phyloP scores from a whole-genome alignment of 768 basidiomycete species.

The Collybia nuda region DNA sequence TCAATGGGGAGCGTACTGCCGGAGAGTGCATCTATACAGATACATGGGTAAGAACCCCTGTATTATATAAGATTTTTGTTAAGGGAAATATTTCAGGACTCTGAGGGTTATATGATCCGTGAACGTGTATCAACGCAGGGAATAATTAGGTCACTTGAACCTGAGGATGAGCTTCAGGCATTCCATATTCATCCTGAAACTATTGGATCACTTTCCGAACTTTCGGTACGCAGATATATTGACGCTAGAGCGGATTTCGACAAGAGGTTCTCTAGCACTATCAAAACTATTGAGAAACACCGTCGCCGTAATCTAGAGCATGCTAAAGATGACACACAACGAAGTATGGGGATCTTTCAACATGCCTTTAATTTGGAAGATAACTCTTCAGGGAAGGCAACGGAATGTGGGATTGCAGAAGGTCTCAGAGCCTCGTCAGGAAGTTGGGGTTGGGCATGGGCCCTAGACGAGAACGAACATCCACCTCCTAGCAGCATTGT shows the following conservation, averaged over 20 bases:
- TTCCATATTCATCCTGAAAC: slow-evolving; percentile 62
- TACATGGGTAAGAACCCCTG: slow-evolving; percentile 41
- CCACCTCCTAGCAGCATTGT: slow-evolving; percentile 94
- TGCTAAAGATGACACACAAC: slow-evolving; percentile 61
- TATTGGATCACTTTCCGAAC: slow-evolving; percentile 78
- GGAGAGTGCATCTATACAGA: slow-evolving; percentile 63
- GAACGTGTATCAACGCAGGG: slow-evolving; percentile 87
- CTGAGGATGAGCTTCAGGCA: slow-evolving; percentile 62
- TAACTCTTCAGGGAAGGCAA: slow-evolving; percentile 16
- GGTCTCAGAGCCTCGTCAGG: slow-evolving; percentile 43
- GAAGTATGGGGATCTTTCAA: slow-evolving; percentile 51
- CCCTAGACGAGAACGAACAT: slow-evolving; percentile 70
- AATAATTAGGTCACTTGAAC: slow-evolving; percentile 78
- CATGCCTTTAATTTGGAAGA: slow-evolving; percentile 29
- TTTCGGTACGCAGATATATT: slow-evolving; percentile 73
- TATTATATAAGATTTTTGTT: background rate
- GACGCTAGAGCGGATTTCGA: slow-evolving; percentile 59
- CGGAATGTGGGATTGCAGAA: slow-evolving; percentile 29
- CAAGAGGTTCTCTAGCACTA: slow-evolving; percentile 60
- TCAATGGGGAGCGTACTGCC: slow-evolving; percentile 37
- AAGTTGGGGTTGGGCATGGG: slow-evolving; percentile 85
- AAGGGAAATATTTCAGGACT: slow-evolving; percentile 25
- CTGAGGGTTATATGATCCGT: slow-evolving; percentile 73
- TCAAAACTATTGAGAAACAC: slow-evolving; percentile 60
- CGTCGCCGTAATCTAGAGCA: slow-evolving; percentile 65